phyloP scores from a whole-genome alignment of 129 eudicot species.

The Flaveria brownii region DNA sequence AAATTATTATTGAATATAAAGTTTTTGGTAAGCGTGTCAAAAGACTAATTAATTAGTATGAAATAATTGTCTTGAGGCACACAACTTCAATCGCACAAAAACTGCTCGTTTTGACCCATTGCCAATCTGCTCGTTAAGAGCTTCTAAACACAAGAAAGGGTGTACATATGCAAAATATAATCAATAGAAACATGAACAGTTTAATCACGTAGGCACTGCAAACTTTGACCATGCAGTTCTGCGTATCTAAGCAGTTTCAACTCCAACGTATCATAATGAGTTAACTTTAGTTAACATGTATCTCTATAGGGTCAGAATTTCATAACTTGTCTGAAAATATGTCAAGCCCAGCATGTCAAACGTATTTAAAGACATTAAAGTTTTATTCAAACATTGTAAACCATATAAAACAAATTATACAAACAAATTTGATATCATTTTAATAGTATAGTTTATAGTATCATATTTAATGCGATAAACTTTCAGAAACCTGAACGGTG shows the following conservation, averaged over 20 bases:
- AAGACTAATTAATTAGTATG: not conserved
- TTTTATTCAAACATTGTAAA: not conserved
- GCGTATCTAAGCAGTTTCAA: not conserved
- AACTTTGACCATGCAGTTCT: conserved; percentile 1
- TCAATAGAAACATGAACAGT: not conserved
- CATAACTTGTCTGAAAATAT: not conserved
- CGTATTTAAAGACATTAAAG: not conserved
- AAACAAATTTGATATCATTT: not conserved
- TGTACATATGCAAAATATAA: not conserved
- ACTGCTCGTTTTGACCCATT: not conserved
- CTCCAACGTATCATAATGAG: not conserved
- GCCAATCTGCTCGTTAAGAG: not conserved
- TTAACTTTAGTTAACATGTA: not conserved
- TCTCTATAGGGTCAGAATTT: not conserved
- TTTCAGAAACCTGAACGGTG: not conserved
- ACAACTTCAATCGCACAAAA: not conserved
- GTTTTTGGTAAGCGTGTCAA: not conserved
- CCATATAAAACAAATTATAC: no score
- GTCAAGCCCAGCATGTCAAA: not conserved
- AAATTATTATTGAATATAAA: not conserved
- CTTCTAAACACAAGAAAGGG: not conserved
- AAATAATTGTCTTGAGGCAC: not conserved
- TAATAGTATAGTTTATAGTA: not conserved
- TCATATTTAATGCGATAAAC: not conserved
- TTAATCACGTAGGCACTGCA: not conserved